These are phyloP conservation scores for Phytophthora megakarya DNA, from an alignment of 352 stramenopile genomes.

Conservation along the genomic window DNA sequence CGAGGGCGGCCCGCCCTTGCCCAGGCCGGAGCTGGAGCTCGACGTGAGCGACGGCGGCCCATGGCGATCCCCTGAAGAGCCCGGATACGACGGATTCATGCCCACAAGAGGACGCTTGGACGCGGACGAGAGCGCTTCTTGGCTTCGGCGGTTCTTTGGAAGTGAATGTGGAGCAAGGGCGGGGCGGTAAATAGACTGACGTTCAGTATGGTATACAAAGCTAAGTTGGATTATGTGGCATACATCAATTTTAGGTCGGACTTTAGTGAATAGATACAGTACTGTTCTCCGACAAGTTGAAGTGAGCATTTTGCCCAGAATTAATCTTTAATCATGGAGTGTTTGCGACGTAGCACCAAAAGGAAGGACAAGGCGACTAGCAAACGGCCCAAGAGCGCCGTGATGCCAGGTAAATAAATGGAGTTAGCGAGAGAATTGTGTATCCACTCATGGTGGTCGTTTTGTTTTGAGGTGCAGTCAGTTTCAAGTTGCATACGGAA, in stretches of 20 bases:
- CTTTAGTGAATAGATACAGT: not conserved
- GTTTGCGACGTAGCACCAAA: constrained; percentile 10
- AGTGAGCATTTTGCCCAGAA: too few relatives aligned
- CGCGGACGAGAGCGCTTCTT: constrained; percentile 10
- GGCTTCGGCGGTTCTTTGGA: constrained; percentile 27
- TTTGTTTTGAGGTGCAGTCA: constrained; percentile 6
- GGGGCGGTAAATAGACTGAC: not conserved
- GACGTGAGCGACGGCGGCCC: constrained; percentile 50
- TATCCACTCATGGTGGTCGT: too few relatives aligned
- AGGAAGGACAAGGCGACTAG: constrained; percentile 12
- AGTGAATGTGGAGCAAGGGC: constrained; percentile 14
- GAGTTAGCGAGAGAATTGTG: too few relatives aligned
- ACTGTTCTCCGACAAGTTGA: not conserved
- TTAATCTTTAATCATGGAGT: constrained; percentile 30
- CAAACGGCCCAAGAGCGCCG: constrained; percentile 10
- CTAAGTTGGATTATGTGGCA: not conserved
- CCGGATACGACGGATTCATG: constrained; percentile 85
- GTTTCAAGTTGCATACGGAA: constrained; percentile 35
- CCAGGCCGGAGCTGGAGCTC: constrained; percentile 34
- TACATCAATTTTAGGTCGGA: constrained; percentile 2
- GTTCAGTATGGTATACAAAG: constrained; percentile 3
- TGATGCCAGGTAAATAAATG: constrained; percentile 15
- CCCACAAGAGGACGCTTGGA: not conserved
- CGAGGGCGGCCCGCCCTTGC: constrained; percentile 42
- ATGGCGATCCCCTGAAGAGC: constrained; percentile 69